These are phyloP conservation scores for Sporisorium scitamineum DNA, from an alignment of 1,284 basidiomycete genomes.

Conservation along the genomic window DNA sequence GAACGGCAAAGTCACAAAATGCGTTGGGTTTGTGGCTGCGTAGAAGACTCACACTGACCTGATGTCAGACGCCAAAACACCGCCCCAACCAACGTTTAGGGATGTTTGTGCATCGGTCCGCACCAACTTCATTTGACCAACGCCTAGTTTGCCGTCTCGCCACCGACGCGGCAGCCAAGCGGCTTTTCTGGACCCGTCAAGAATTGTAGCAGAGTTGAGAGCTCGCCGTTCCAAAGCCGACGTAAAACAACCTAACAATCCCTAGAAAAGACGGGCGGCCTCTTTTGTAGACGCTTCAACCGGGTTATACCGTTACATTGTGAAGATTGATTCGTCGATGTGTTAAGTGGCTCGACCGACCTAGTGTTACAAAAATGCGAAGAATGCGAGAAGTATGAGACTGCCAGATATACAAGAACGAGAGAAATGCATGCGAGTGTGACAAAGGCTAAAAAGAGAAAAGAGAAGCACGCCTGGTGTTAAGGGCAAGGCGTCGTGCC, in stretches of 20 bases:
- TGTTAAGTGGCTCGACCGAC: conserved; percentile 59
- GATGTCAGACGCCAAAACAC: no score
- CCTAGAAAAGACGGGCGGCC: no score
- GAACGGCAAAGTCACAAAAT: background rate
- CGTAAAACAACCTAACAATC: background rate
- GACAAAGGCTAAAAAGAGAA: conserved; percentile 4
- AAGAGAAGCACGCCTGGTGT: conserved; percentile 38
- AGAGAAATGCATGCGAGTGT: conserved; percentile 33
- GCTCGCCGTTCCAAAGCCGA: conserved; percentile 28
- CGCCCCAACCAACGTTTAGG: background rate
- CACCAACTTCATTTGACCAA: conserved; percentile 15
- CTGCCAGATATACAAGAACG: conserved; percentile 20
- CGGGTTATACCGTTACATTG: conserved; percentile 34
- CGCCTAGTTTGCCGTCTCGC: conserved; percentile 16
- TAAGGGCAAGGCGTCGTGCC: conserved; percentile 47
- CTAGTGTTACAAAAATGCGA: conserved; percentile 33
- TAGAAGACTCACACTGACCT: no score
- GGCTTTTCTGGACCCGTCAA: no score
- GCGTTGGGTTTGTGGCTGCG: no score
- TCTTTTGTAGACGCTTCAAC: no score
- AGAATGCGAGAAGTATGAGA: conserved; percentile 15
- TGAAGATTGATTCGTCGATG: conserved; percentile 37
- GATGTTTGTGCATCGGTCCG: conserved; percentile 19
- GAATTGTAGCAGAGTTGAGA: background rate
- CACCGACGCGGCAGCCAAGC: conserved; percentile 23